Evolutionary conservation across 208 protist species (phyloP).

Genomic region (Leishmania arabica): DNA sequence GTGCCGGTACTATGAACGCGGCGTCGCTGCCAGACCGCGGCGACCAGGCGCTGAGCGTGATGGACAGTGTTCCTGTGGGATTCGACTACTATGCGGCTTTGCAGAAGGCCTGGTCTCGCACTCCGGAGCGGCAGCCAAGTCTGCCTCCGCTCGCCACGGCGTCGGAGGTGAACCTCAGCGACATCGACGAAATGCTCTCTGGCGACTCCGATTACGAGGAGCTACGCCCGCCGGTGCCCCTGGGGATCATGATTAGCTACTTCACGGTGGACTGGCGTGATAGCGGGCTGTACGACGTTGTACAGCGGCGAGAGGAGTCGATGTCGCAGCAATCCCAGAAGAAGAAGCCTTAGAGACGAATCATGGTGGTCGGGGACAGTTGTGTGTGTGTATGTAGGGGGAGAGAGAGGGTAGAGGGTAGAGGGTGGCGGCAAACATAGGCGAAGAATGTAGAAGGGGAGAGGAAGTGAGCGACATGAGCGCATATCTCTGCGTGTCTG

Average conservation of each 20-base stretch:
- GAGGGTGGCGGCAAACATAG: background rate
- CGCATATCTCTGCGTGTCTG: background rate
- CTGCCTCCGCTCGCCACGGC: slow-evolving; percentile 27
- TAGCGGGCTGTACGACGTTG: slow-evolving; percentile 61
- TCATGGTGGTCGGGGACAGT: background rate
- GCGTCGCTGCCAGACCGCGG: background rate
- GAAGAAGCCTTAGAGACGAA: background rate
- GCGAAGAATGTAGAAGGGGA: too few relatives aligned
- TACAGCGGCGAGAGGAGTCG: slow-evolving; percentile 27
- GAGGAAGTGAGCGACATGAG: background rate
- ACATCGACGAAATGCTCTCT: slow-evolving; percentile 31
- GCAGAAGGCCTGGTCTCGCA: slow-evolving; percentile 30
- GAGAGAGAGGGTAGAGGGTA: background rate
- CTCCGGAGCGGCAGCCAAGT: slow-evolving; percentile 23
- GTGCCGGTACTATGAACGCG: background rate
- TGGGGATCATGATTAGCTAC: slow-evolving; percentile 64
- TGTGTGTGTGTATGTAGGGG: background rate
- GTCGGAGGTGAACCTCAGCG: slow-evolving; percentile 27
- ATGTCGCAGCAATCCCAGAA: slow-evolving; percentile 5
- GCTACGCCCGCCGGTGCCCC: slow-evolving; percentile 56
- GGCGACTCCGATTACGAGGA: slow-evolving; percentile 33
- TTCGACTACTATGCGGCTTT: slow-evolving; percentile 33
- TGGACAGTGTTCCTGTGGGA: slow-evolving; percentile 20
- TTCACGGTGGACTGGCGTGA: slow-evolving; percentile 69
- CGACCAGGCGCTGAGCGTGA: background rate